Evolutionary conservation across 352 stramenopile genomes (phyloP).

Genomic region (Globisporangium nunn): DNA sequence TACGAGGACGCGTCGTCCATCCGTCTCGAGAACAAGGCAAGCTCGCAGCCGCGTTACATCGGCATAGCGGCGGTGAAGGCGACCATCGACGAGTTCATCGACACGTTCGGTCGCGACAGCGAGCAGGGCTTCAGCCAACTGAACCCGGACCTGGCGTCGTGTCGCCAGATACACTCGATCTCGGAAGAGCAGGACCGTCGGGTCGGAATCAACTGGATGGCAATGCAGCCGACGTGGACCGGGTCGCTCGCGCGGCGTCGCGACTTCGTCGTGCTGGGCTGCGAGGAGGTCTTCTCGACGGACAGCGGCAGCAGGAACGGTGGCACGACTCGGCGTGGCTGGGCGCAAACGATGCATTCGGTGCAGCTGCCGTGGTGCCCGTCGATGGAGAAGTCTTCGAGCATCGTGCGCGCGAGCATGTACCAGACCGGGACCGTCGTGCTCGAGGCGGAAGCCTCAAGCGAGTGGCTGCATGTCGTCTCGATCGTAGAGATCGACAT

Average conservation of each 20-base stretch:
- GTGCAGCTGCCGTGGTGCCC: constrained; percentile 50
- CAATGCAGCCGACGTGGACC: constrained; percentile 20
- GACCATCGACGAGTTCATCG: constrained; percentile 23
- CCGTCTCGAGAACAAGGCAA: neutral
- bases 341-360: constrained; percentile 51
- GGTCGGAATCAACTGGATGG: constrained; percentile 27
- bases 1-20: constrained; percentile 13
- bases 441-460: constrained; percentile 18
- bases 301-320: constrained; percentile 1
- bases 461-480: constrained; percentile 20
- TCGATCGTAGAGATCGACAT: constrained; percentile 22
- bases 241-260: constrained; percentile 19
- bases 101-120: constrained; percentile 16
- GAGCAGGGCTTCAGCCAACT: neutral
- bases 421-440: constrained; percentile 31
- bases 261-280: constrained; percentile 35
- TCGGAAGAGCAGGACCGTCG: constrained; percentile 18
- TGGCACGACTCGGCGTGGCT: constrained; percentile 19
- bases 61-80: constrained; percentile 15
- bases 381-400: constrained; percentile 22
- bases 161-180: constrained; percentile 18
- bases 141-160: constrained; percentile 12
- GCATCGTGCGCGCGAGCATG: constrained; percentile 26
- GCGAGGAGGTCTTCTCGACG: constrained; percentile 22
- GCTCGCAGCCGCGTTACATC: constrained; percentile 6